A percentile compares a stretch with the other conserved stretches of the same genome.
Conservation (phyloP, 805 yeast species). For the Candida takata region DNA sequence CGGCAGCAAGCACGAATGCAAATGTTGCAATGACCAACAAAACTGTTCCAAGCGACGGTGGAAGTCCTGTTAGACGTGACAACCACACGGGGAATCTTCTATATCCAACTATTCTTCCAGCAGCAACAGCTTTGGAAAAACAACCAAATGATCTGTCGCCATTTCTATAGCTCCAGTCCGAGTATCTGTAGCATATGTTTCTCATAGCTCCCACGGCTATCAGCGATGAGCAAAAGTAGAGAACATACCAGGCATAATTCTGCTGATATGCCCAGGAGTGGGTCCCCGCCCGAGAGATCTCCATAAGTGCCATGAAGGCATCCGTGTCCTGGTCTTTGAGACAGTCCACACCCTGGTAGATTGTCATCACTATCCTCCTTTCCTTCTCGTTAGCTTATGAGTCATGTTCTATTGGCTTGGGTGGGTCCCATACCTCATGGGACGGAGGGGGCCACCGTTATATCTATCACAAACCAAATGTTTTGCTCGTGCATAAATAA, state of each 20-base stretch:
- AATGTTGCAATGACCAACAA: conserved; percentile 26
- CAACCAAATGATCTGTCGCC: conserved; percentile 3
- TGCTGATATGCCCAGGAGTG: conserved; percentile 13
- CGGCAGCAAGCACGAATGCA: conserved; percentile 28
- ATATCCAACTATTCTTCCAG: conserved; percentile 26
- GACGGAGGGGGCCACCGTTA: no score
- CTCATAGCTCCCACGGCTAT: conserved; percentile 5
- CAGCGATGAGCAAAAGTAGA: conserved; percentile 15
- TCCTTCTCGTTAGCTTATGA: no score
- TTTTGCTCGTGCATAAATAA: no score
- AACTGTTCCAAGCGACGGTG: conserved; percentile 31
- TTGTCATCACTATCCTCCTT: no score
- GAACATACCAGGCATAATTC: conserved; percentile 11
- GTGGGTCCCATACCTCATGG: no score
- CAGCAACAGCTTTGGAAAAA: background rate
- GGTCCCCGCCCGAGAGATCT: conserved; percentile 12
- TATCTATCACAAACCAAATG: no score
- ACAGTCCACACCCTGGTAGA: conserved; percentile 17
- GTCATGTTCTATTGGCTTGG: no score
- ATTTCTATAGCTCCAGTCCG: conserved; percentile 16
- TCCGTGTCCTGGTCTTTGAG: conserved; percentile 7
- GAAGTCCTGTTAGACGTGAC: conserved; percentile 31
- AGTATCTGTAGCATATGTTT: conserved; percentile 8
- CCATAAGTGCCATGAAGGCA: conserved; percentile 1
- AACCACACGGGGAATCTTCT: conserved; percentile 26